Evolutionary conservation across 306 rosid genomes (phyloP).

Genomic region (Cicer pinnatifidum): DNA sequence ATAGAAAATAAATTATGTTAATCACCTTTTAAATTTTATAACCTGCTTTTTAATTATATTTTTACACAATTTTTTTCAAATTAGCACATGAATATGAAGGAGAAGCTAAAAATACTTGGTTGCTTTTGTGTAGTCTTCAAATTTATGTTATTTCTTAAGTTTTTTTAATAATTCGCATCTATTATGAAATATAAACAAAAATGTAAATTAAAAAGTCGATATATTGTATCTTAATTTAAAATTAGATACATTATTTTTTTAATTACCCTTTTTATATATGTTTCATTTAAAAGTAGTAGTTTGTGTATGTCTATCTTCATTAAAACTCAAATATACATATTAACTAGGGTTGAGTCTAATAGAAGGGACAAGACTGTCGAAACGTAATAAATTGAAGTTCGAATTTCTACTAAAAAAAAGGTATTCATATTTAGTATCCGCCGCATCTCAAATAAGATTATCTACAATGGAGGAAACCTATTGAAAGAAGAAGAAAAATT

Average conservation of each 20-base stretch:
- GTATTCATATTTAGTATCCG: too few relatives aligned
- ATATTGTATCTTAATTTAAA: too few relatives aligned
- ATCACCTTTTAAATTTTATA: slow-evolving; percentile 11
- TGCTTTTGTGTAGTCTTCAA: background rate
- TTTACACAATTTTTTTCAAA: background rate
- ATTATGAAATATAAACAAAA: too few relatives aligned
- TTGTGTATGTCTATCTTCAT: background rate
- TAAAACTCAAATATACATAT: background rate
- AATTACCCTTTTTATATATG: too few relatives aligned
- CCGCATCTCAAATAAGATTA: too few relatives aligned
- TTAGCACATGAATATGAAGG: slow-evolving; percentile 7
- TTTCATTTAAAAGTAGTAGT: too few relatives aligned
- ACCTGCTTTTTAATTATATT: background rate
- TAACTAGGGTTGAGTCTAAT: too few relatives aligned
- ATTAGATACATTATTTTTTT: too few relatives aligned
- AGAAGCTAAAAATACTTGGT: background rate
- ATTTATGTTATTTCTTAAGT: background rate
- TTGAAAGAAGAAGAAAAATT: background rate
- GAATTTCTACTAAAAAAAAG: too few relatives aligned
- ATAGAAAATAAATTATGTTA: background rate
- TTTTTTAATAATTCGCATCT: background rate
- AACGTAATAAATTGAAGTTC: too few relatives aligned
- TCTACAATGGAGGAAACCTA: rapidly evolving
- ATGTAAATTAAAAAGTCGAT: too few relatives aligned
- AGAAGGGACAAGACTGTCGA: rapidly evolving